phyloP scores from a whole-genome alignment of 2,329 filamentous ascomycete genomes.

The Tolypocladium ophioglossoides region DNA sequence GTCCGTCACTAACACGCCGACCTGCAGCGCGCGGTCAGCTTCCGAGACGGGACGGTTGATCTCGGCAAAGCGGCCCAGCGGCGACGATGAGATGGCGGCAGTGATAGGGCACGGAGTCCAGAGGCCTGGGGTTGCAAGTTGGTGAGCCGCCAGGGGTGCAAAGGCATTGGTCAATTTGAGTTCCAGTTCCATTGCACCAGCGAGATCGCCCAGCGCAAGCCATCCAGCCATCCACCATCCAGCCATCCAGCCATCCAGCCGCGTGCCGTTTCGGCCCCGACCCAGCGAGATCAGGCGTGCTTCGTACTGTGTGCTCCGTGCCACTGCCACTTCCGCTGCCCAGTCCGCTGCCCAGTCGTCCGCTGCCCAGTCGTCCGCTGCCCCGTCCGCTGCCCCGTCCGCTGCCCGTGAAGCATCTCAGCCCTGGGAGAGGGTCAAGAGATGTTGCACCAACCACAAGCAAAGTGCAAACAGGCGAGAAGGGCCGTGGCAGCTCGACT shows the following conservation, averaged over 20 bases:
- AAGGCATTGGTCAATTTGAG: neutral
- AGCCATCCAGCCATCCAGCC: no score
- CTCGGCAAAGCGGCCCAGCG: neutral
- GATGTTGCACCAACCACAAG: no score
- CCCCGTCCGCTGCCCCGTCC: no score
- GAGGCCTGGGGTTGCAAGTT: neutral
- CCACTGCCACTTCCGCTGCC: no score
- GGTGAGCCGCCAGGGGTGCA: neutral
- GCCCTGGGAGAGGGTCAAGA: no score
- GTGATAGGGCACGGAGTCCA: neutral
- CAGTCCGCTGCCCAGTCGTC: no score
- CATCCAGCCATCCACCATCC: no score
- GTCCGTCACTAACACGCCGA: neutral
- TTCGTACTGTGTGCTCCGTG: neutral
- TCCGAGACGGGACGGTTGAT: conserved; percentile 1
- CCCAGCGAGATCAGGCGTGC: neutral
- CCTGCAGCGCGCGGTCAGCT: conserved; percentile 4
- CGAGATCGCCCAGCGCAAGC: no score
- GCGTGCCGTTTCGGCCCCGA: neutral
- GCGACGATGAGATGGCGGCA: neutral
- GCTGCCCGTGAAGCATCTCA: no score
- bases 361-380: no score
- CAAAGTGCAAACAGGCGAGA: no score
- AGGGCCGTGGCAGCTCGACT: no score
- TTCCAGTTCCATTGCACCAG: neutral